A percentile compares a stretch with the other conserved stretches of the same genome.
These are phyloP conservation scores for Puccinia coronata DNA, from an alignment of 1,284 basidiomycete species.

Conservation along the genomic window DNA sequence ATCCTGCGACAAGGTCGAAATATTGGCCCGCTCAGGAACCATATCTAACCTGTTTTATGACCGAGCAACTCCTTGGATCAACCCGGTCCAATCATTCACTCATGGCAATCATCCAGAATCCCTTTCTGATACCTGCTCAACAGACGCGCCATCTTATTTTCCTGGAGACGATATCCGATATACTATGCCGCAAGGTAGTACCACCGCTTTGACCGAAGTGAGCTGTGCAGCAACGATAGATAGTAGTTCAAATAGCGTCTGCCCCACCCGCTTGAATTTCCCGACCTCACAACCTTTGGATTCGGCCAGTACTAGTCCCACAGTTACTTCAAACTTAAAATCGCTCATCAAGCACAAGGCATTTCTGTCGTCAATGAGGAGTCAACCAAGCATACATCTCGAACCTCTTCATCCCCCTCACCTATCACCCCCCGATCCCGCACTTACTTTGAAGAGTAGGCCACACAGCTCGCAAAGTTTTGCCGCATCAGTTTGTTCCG, in stretches of 20 bases:
- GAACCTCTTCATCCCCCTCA: not conserved
- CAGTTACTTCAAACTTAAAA: not conserved
- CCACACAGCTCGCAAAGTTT: constrained; percentile 11
- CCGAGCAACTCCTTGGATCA: not conserved
- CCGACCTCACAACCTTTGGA: constrained; percentile 11
- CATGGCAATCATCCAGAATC: not conserved
- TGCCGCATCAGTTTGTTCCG: not conserved
- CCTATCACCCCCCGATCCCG: constrained; percentile 16
- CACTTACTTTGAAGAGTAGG: not conserved
- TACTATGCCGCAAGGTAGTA: constrained; percentile 12
- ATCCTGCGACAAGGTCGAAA: constrained; percentile 17
- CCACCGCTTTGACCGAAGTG: constrained; percentile 17
- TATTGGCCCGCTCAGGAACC: constrained; percentile 15
- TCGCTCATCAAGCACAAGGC: constrained; percentile 28
- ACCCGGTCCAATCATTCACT: not conserved
- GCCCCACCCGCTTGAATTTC: not conserved
- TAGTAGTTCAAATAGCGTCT: constrained; percentile 19
- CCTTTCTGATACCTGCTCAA: constrained; percentile 21
- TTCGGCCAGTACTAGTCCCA: not conserved
- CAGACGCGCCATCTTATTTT: constrained; percentile 20
- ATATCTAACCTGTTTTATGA: not conserved
- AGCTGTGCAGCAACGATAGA: constrained; percentile 32
- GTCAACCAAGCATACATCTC: no score
- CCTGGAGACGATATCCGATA: constrained; percentile 31
- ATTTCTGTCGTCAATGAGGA: constrained; percentile 16